phyloP scores from a whole-genome alignment of 768 basidiomycete genomes.

The Termitomyces sp. region DNA sequence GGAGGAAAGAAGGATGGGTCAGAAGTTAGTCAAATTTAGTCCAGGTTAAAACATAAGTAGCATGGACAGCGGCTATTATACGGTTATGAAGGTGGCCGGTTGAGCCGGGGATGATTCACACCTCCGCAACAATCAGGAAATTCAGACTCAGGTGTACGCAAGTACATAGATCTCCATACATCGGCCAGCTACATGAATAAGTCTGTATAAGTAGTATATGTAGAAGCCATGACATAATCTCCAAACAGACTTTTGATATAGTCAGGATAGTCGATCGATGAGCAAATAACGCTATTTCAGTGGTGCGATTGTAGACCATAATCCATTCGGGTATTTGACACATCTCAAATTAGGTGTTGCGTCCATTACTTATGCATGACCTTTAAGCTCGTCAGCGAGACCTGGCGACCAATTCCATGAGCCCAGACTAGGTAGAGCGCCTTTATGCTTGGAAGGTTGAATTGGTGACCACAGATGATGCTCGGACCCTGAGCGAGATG shows the following conservation, averaged over 20 bases:
- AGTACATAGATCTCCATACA: neutral
- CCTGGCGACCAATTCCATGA: constrained; percentile 27
- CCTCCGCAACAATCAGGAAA: neutral
- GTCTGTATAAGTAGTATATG: neutral
- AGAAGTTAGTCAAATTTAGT: neutral
- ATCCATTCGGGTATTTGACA: neutral
- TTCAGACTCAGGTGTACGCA: no score
- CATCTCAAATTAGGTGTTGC: neutral
- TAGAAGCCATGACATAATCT: neutral
- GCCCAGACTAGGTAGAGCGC: constrained; percentile 19
- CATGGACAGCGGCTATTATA: constrained; percentile 11
- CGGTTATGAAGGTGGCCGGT: constrained; percentile 15
- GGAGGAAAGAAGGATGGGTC: neutral
- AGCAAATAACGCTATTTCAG: neutral
- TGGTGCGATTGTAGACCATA: neutral
- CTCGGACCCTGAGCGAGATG: constrained; percentile 51
- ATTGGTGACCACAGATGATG: constrained; percentile 8
- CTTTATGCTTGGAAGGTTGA: neutral
- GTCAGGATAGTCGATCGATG: neutral
- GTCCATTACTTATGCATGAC: constrained; percentile 18
- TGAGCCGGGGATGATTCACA: neutral
- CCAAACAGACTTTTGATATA: neutral
- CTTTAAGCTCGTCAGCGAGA: constrained; percentile 28
- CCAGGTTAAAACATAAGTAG: constrained; percentile 7
- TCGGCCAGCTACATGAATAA: neutral